Evolutionary conservation across 805 yeast species (phyloP).

Genomic region (Cyberlindnera americana): DNA sequence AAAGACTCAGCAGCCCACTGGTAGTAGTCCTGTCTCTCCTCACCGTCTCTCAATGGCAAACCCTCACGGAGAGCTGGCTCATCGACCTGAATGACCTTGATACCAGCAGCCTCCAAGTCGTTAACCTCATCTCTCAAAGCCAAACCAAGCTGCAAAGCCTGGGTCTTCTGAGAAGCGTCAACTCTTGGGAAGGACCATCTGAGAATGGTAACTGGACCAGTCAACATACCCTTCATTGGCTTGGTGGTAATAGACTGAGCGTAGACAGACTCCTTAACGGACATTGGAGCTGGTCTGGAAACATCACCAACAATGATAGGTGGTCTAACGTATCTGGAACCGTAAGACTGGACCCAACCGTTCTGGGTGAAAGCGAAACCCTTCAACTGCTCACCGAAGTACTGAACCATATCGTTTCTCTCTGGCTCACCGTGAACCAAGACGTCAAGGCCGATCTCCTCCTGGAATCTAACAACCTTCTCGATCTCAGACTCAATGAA

Average conservation of each 20-base stretch:
- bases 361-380: slow-evolving; percentile 98
- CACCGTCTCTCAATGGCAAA: slow-evolving; percentile 97
- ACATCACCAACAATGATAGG: slow-evolving; percentile 99
- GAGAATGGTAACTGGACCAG: slow-evolving; percentile 99
- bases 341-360: slow-evolving; percentile 99
- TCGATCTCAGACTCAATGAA: slow-evolving; percentile 97
- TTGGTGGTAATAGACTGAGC: slow-evolving; percentile 94
- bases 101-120: slow-evolving; percentile 98
- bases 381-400: slow-evolving; percentile 97
- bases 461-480: slow-evolving; percentile 97
- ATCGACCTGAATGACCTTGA: slow-evolving; percentile 96
- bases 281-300: slow-evolving; percentile 97
- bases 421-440: slow-evolving; percentile 99
- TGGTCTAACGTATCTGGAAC: slow-evolving; percentile 99
- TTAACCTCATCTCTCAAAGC: slow-evolving; percentile 98
- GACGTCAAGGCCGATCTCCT: slow-evolving; percentile 97
- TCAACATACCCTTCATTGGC: slow-evolving; percentile 99
- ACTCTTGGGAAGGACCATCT: slow-evolving; percentile 99
- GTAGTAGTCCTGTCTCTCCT: slow-evolving; percentile 93
- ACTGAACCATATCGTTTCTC: slow-evolving; percentile 99
- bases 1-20: slow-evolving; percentile 99
- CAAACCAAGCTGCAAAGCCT: slow-evolving; percentile 94
- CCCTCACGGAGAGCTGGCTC: slow-evolving; percentile 99
- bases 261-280: slow-evolving; percentile 98
- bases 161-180: slow-evolving; percentile 88